Evolutionary conservation across 2,329 filamentous ascomycete species (phyloP), one percentile per base, ranked within the genome.

Genomic region (Bipolaris cookei): DNA sequence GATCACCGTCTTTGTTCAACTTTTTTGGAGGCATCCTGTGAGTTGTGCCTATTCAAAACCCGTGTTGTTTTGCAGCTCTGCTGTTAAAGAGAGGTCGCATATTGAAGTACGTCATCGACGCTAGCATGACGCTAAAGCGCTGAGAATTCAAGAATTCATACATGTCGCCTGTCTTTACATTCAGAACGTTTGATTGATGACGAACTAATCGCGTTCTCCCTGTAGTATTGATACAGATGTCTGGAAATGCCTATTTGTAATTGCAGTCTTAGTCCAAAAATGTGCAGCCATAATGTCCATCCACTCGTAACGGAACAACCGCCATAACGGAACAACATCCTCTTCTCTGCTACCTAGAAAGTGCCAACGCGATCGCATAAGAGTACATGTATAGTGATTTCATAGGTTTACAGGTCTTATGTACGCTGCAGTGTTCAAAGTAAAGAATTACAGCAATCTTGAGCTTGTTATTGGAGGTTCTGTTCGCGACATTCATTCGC

Each of bases 21-120:
- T 56, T 52, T 18, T 47, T 59, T 2, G 52, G 47, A 20, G 52
- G 48, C 53, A 59, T 59, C 16, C 14, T 53, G 41, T 20, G 34
- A 25, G 30, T 47, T 50, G 39, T 46, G 18, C 5, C 3, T 48
- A 4, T 37, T 35, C 13, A 37, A 8, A 16, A 20, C 8, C 23
- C 20, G 34, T 8, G 38, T 43, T 51, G 14, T 25, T 13, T 34
- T 23, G 18, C 6, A 39, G 14, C 47, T 43, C 23, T n/a, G 23
- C 30, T 30, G 28, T 25, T 4, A 18, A 28, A 14, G 21, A 16
- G 21, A 16, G 23, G 11, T 45, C 7, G 14, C 21, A 20, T 38
- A 25, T 28, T 35, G 39, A 44, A 11, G 35, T 54, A 54, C 55
- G 55, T 58, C 55, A 58, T 58, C 35, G 51, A 45, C 51, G 34